These are phyloP conservation scores for Clathrus columnatus DNA, from an alignment of 768 basidiomycete genomes.

Conservation along the genomic window DNA sequence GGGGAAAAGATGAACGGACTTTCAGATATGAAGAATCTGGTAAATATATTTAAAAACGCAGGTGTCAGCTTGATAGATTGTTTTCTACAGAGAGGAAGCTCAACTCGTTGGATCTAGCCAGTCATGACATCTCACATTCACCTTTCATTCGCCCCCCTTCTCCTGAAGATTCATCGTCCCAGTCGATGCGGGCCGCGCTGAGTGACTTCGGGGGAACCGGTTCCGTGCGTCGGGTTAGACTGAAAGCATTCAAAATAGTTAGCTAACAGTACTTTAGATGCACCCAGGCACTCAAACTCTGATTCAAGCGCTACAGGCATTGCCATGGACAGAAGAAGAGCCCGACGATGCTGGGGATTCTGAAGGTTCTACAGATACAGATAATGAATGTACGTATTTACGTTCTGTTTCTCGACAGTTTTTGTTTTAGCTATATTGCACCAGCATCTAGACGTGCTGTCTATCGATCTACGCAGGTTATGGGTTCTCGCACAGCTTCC, in stretches of 20 bases:
- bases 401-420: not conserved
- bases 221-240: slow-evolving; percentile 43
- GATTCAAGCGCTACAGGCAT: slow-evolving; percentile 79
- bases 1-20: slow-evolving; percentile 39
- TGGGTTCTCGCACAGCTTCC: not conserved
- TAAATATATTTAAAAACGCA: too few species aligned
- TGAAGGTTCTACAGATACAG: slow-evolving; percentile 46
- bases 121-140: slow-evolving; percentile 36
- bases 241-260: not conserved
- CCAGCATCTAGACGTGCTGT: slow-evolving; percentile 87
- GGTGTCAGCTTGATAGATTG: too few species aligned
- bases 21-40: slow-evolving; percentile 24
- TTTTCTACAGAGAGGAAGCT: not conserved
- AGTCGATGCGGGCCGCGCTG: slow-evolving; percentile 33
- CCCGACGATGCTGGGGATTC: slow-evolving; percentile 54
- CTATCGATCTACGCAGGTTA: slow-evolving; percentile 46
- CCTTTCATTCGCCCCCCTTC: slow-evolving; percentile 71
- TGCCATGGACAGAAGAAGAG: slow-evolving; percentile 70
- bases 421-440: slow-evolving; percentile 21
- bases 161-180: slow-evolving; percentile 35
- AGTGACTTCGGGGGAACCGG: slow-evolving; percentile 56
- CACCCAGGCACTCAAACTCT: slow-evolving; percentile 82
- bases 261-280: slow-evolving; percentile 44
- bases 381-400: slow-evolving; percentile 1
- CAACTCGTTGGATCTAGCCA: not conserved